Percentiles rank a stretch among this genome's conserved stretches.
These are phyloP conservation scores for Fusarium liriodendri DNA, from an alignment of 2,329 filamentous ascomycete genomes.

Conservation along the genomic window DNA sequence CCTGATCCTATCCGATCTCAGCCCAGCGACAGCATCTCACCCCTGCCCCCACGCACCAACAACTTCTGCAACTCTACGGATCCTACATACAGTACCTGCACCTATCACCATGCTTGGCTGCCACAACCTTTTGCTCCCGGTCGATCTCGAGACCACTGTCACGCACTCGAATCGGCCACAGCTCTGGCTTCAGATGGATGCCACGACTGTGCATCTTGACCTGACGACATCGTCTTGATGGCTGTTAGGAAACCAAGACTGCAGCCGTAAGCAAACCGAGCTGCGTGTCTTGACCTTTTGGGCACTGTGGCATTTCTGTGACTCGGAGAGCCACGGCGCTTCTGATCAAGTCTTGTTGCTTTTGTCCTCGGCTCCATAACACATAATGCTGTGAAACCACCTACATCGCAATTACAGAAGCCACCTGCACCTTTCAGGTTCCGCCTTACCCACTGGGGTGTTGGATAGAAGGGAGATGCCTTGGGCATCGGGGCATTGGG, in stretches of 20 bases:
- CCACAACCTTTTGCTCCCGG: conserved; percentile 10
- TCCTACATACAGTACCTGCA: conserved; percentile 5
- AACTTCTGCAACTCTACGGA: conserved; percentile 8
- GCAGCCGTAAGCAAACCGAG: neutral
- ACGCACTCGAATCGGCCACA: conserved; percentile 15
- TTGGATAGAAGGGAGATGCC: conserved; percentile 19
- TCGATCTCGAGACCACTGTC: conserved; percentile 17
- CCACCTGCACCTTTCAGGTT: conserved; percentile 37
- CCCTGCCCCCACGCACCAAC: conserved; percentile 29
- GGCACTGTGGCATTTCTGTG: neutral
- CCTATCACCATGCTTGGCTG: conserved; percentile 19
- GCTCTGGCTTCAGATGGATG: neutral
- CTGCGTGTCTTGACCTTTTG: neutral
- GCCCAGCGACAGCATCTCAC: conserved; percentile 18
- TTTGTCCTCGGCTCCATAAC: conserved; percentile 9
- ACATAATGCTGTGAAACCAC: conserved; percentile 27
- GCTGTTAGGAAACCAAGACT: neutral
- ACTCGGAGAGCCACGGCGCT: conserved; percentile 5
- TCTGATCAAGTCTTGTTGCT: conserved; percentile 6
- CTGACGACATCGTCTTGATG: neutral
- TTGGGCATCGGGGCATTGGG: conserved; percentile 16
- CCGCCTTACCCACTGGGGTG: conserved; percentile 15
- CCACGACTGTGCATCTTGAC: neutral
- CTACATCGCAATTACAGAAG: conserved; percentile 19
- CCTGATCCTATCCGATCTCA: conserved; percentile 23